A percentile compares a stretch with the other conserved stretches of the same genome.
phyloP scores from a whole-genome alignment of 139 green algal genomes.

The Pseudopediastrum boryanum region DNA sequence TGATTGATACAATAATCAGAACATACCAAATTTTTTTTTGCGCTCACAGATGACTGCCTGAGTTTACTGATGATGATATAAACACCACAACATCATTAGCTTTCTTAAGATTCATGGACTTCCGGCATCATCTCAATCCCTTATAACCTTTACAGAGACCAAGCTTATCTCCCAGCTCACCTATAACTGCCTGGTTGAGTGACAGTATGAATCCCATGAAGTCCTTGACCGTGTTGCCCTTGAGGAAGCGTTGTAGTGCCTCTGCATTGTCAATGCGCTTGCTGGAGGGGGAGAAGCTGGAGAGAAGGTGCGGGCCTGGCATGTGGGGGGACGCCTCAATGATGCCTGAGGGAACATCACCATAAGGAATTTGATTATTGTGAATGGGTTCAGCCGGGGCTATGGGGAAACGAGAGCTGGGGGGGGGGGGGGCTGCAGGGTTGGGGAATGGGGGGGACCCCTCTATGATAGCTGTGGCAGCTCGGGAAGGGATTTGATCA shows the following conservation, averaged over 20 bases:
- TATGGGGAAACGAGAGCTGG: no score
- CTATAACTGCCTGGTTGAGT: conserved; percentile 68
- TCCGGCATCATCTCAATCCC: not conserved
- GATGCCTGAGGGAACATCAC: not conserved
- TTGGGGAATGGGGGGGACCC: no score
- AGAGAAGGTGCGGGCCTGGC: not conserved
- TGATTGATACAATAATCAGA: no score
- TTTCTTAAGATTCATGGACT: not conserved
- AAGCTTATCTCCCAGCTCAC: not conserved
- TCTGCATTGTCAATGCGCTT: conserved; percentile 46
- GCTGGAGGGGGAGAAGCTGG: conserved; percentile 8
- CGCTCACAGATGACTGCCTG: no score
- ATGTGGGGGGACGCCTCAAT: conserved; percentile 8
- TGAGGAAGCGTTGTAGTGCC: conserved; percentile 64
- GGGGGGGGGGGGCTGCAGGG: no score
- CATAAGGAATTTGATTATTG: not conserved
- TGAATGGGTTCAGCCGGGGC: not conserved
- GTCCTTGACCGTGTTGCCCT: conserved; percentile 44
- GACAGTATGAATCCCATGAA: conserved; percentile 88
- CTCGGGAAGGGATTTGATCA: no score
- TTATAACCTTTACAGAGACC: not conserved
- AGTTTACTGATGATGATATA: no score
- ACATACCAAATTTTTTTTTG: no score
- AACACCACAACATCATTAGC: no score
- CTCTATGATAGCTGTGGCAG: no score